phyloP scores from a whole-genome alignment of 768 basidiomycete species.

The Imleria badia region DNA sequence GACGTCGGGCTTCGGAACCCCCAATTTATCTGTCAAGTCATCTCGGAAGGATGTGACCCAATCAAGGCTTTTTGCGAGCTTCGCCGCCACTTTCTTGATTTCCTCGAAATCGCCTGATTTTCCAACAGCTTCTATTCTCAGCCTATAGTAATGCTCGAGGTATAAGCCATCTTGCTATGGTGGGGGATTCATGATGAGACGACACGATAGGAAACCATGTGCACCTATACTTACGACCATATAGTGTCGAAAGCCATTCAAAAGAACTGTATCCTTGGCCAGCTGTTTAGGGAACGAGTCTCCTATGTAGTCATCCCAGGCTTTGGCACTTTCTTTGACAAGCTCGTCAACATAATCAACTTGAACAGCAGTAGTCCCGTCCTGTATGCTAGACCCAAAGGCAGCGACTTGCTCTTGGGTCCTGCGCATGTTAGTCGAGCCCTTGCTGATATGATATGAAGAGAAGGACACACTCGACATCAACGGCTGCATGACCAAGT shows the following conservation, averaged over 20 bases:
- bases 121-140: background rate
- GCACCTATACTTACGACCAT: background rate
- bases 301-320: background rate
- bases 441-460: no score
- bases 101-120: background rate
- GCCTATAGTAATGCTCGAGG: conserved; percentile 4
- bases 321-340: background rate
- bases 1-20: background rate
- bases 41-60: background rate
- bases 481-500: no score
- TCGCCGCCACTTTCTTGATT: background rate
- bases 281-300: background rate
- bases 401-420: background rate
- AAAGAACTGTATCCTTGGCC: background rate
- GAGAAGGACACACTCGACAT: no score
- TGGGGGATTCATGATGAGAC: background rate
- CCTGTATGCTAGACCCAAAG: background rate
- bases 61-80: background rate
- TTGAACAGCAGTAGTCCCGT: no score
- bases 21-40: background rate
- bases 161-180: conserved; percentile 5
- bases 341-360: conserved; percentile 5
- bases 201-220: background rate
- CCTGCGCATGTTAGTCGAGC: background rate
- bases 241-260: conserved; percentile 6